Base-by-base conservation (phyloP, 805 yeast genomes). In the Saccharomycopsis javanensis region DNA sequence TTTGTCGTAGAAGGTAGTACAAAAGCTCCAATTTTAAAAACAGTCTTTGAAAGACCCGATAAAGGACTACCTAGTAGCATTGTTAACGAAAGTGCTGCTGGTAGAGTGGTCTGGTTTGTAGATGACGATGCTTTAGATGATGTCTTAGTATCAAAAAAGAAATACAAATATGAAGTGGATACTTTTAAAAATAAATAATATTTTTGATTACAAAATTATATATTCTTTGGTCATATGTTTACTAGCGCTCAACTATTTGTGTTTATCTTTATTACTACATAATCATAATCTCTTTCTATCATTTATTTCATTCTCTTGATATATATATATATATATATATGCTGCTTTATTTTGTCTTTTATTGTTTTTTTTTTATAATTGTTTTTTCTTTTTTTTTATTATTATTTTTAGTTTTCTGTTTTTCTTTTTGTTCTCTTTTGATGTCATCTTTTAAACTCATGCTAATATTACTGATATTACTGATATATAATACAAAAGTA, bases 1-100 rank as follows among this genome's bases (percentile, higher is more conserved):
- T 92, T 92, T 69, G 97, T 92, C 42, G 97, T 94, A 4, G 97
- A 92, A 73, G 99, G 99, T 64, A 82, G 91, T 50, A 88, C 96
- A 25, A 92, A 92, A 72, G 97, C 97, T 2, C 96, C 96, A 3
- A 84, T 92, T 55, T 80, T 92, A 67, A 84, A 88, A 67, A 87
- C 85, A 11, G 91, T 92, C 57, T 86, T 92, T 89, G 98, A 92
- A 73, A 81, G 97, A 67, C 97, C 97, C 2, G 98, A 94, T 68
- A 90, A 90, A 74, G 97, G 96, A 1, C 78, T 92, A 59, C 99
- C 99, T 37, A 86, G 94, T 60, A 83, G 94, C 60, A 85, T 92
- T 58, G 96, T 92, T 56, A 91, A 91, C 68, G 97, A 90, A 71
- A 87, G 88, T 31, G 96, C 97, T n/a, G 96, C 96, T 1, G 97